Evolutionary conservation across 2,329 filamentous ascomycete genomes (phyloP).

Genomic region (Ophiobolus disseminans): DNA sequence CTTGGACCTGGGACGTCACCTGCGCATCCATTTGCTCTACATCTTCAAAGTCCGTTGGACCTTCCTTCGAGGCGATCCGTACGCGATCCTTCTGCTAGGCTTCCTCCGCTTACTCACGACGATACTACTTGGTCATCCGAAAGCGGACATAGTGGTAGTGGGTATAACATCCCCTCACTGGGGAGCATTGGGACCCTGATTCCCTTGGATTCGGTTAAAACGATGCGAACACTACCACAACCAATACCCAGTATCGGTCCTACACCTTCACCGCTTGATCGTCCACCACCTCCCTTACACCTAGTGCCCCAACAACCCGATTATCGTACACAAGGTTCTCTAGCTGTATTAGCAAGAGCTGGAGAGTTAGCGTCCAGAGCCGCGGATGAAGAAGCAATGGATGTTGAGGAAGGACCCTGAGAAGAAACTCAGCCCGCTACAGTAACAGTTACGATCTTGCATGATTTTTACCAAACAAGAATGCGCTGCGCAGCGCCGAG

Average conservation of each 20-base stretch:
- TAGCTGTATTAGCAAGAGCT: constrained; percentile 48
- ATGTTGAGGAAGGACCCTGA: constrained; percentile 33
- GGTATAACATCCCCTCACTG: constrained; percentile 20
- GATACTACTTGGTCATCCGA: constrained; percentile 52
- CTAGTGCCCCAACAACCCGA: constrained; percentile 32
- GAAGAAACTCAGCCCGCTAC: not conserved
- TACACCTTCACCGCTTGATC: constrained; percentile 42
- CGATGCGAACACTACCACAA: constrained; percentile 47
- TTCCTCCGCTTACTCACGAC: constrained; percentile 48
- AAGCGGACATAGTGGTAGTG: constrained; percentile 37
- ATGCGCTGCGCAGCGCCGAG: no score
- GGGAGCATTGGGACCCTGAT: constrained; percentile 19
- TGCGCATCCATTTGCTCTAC: constrained; percentile 19
- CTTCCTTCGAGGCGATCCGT: constrained; percentile 40
- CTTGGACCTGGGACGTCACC: constrained; percentile 29
- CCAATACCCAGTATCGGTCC: constrained; percentile 42
- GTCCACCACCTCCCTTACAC: constrained; percentile 23
- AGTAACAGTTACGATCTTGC: no score
- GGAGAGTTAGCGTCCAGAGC: constrained; percentile 46
- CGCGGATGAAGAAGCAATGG: constrained; percentile 38
- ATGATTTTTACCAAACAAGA: no score
- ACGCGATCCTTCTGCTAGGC: constrained; percentile 35
- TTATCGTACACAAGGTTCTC: constrained; percentile 41
- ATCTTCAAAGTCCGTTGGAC: constrained; percentile 35
- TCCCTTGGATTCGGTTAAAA: constrained; percentile 42